Conservation (phyloP, 305 asterid genomes). For the Plantago rigida region DNA sequence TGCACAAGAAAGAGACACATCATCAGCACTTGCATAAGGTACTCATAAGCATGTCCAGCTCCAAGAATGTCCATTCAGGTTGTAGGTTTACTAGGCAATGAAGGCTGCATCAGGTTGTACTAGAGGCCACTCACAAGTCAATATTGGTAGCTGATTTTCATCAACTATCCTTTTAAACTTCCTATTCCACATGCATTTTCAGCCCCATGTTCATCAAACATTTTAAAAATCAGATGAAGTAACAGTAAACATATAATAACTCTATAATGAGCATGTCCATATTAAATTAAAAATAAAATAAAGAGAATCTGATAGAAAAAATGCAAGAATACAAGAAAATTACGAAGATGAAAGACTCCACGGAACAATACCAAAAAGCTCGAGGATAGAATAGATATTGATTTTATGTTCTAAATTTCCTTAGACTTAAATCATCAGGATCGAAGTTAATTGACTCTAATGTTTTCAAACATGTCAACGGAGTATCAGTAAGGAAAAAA, state of each 20-base stretch:
- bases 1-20: constrained; percentile 28
- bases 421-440: background rate
- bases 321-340: too few species aligned
- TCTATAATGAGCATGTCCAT: too few species aligned
- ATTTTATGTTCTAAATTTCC: too few species aligned
- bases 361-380: background rate
- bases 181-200: background rate
- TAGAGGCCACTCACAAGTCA: background rate
- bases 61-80: background rate
- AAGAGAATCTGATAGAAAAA: too few species aligned
- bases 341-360: background rate
- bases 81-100: background rate
- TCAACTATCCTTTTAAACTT: constrained; percentile 1
- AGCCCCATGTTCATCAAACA: too few species aligned
- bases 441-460: background rate
- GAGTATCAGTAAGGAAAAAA: background rate
- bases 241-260: too few species aligned
- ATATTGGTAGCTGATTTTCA: too few species aligned
- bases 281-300: too few species aligned
- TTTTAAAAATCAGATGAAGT: too few species aligned
- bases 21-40: constrained; percentile 11
- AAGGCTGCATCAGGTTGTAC: background rate
- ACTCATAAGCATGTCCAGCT: background rate
- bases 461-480: background rate
- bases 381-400: background rate